Evolutionary conservation across 202 grass and related monocot genomes (phyloP), one percentile per base, ranked within the genome.

Genomic region (Schoenoplectus triqueter): DNA sequence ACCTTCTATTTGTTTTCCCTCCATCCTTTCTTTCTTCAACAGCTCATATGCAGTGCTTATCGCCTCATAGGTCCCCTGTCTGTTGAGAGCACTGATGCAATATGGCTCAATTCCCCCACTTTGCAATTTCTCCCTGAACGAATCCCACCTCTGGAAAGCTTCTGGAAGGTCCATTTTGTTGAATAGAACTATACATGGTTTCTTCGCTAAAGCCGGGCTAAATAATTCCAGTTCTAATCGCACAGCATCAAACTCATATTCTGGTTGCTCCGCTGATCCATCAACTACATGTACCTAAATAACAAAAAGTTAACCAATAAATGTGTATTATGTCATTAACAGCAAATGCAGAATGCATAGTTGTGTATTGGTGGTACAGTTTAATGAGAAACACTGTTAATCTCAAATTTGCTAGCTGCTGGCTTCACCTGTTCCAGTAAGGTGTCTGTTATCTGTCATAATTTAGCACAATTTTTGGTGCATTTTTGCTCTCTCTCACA

Each of bases 131-230:
- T 93, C 81, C 46, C 45, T 86, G 82, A 98, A 98, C n/a, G 42
- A 82, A 69, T 89, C 76, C 93, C 95, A 98, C 81, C 79, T 87
- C 4, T 93, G 86, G 80, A 90, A 88, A 79, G 95, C 95, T 91
- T 95, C 95, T 70, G 87, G 88, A 86, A 98, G 91, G 83, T 98
- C 95, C 91, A 93, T 95, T 87, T 98, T 98, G 78, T 98, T 98
- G 69, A 87, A 95, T 56, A 95, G 91, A 65, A 98, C 91, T 55
- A 95, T 81, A 82, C 92, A 98, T 15, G 93, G 91, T 82, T 95
- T 98, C 69, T 95, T 87, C 45, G 94, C 91, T 69, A 98, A 88
- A 86, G 65, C 47, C 51, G 93, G 95, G 74, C 95, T 98, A 88
- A 98, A 98, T 89, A 98, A 91, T 79, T 95, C 95, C 73, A 95